A percentile compares a stretch with the other conserved stretches of the same genome.
phyloP scores from a whole-genome alignment of 2,329 filamentous ascomycete genomes.

The Neofusicoccum ribis region DNA sequence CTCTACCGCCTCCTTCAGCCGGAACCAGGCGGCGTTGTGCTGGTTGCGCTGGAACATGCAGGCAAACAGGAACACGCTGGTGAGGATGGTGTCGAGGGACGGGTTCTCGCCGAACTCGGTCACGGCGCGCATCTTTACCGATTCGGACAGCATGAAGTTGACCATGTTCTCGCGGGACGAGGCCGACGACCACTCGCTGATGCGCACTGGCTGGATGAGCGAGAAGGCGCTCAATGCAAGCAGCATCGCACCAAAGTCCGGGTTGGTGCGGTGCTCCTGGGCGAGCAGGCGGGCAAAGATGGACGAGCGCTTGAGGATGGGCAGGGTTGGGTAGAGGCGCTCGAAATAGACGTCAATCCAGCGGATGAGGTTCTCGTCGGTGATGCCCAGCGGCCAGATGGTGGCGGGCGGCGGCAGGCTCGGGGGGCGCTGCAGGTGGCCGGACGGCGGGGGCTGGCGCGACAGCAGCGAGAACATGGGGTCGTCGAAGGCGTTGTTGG shows the following conservation, averaged over 20 bases:
- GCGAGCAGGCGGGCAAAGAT: conserved; percentile 45
- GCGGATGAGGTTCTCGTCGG: conserved; percentile 40
- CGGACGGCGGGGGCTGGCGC: not conserved
- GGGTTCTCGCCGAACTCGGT: conserved; percentile 38
- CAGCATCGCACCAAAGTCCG: conserved; percentile 47
- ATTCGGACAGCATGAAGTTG: conserved; percentile 44
- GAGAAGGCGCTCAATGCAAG: conserved; percentile 46
- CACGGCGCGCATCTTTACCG: conserved; percentile 45
- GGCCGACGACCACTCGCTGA: conserved; percentile 38
- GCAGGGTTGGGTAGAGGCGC: conserved; percentile 45
- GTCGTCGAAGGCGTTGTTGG: conserved; percentile 1
- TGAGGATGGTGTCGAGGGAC: conserved; percentile 29
- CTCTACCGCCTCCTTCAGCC: conserved; percentile 35
- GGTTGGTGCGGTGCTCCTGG: conserved; percentile 45
- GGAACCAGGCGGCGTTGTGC: conserved; percentile 31
- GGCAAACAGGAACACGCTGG: conserved; percentile 34
- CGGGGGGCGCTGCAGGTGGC: not conserved
- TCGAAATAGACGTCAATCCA: conserved; percentile 48
- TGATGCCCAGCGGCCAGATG: conserved; percentile 8
- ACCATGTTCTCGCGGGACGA: conserved; percentile 37
- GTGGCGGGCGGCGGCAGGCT: not conserved
- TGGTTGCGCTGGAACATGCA: conserved; percentile 29
- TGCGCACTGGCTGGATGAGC: conserved; percentile 47
- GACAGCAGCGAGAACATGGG: conserved; percentile 3
- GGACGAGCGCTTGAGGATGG: conserved; percentile 42